Base-by-base conservation (phyloP, 2,329 filamentous ascomycete genomes). In the Trichoderma gracile region DNA sequence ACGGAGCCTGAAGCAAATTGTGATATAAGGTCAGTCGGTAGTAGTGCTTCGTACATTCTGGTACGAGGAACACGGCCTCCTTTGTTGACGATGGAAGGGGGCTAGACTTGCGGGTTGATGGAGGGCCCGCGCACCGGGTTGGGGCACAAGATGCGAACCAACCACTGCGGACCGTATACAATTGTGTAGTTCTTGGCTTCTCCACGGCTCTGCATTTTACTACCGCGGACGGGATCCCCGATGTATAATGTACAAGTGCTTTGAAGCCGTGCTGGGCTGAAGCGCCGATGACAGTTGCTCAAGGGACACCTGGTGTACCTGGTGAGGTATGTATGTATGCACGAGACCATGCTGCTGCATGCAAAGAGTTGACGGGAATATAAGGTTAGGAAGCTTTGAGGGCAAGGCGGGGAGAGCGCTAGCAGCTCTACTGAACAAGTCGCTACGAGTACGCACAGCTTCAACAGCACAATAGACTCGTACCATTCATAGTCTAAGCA, bases 121-220 rank as follows among this genome's bases (percentile, higher is more conserved):
- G n/a, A 15, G 33, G 49, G 59, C 12, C 59, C 49, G 47, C 40
- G 49, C n/a, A 12, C 59, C 59, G 47, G 1, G 54, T 62, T 38
- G 30, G 54, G 59, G 42, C 59, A 62, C 59, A 62, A 46, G 40
- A 62, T 62, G 49, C 59, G 59, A 62, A 42, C 38, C 49, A 38
- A 42, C 49, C 47, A 14, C 33, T n/a, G 40, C 2, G 23, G 23
- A 43, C 33, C 10, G 33, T 14, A 14, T 38, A 12, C 33, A 14
- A 14, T 9, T 45, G 21, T 42, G 54, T 57, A 25, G 21, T 23
- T 23, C 9, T 33, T 15, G 7, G 33, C 33, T 14, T 38, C 45
- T 54, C 40, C 59, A 43, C 59, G 30, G 49, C 58, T 30, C 17
- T 58, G 27, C 27, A 17, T 47, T 54, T 17, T 54, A 9, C 10